Evolutionary conservation across 1,284 basidiomycete species (phyloP), one percentile per base, ranked within the genome.

Genomic region (Albatrellus sp.): DNA sequence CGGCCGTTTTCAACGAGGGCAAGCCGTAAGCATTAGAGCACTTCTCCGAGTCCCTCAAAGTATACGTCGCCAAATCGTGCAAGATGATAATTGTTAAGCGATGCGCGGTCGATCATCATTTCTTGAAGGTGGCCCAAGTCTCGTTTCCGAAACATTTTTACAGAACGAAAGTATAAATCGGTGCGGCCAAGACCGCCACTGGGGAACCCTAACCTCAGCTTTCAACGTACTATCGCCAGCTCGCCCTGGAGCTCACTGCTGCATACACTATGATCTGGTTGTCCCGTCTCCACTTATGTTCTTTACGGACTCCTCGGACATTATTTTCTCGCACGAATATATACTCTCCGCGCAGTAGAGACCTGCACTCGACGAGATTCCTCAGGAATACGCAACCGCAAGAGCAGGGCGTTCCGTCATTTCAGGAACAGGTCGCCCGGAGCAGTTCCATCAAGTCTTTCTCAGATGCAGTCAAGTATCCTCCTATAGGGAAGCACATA

Each of bases 401-500:
- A 19, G 39, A 46, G 11, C 37, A 14, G 13, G 36, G 12, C 9
- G 28, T 46, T n/a, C 50, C 54, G 11, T 48, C 57, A 5, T 62
- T 64, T 48, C 53, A 55, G 13, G 54, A 61, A 33, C 54, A 60
- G 35, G 49, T 63, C 8, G 54, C 52, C 2, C 55, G 50, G 5
- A 44, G 50, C 14, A 55, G 44, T 32, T 43, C 45, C 3, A 46
- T 62, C 12, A 57, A 53, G 30, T 57, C 64, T 1, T 69, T 69
- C 45, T 52, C 54, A 19, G 64, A 66, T 14, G 54, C 54, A 2
- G 53, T 72, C 38, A 52, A 57, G 43, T 50, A 56, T 16, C 64
- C 68, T n/a, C 51, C 53, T 13, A 57, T 67, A 50, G 47, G 61
- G 29, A 62, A 57, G 13, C 70, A 71, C 45, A 53, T 70, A 7